Conservation (phyloP, 169 alveolate genomes). For the Plasmodium gonderi region DNA sequence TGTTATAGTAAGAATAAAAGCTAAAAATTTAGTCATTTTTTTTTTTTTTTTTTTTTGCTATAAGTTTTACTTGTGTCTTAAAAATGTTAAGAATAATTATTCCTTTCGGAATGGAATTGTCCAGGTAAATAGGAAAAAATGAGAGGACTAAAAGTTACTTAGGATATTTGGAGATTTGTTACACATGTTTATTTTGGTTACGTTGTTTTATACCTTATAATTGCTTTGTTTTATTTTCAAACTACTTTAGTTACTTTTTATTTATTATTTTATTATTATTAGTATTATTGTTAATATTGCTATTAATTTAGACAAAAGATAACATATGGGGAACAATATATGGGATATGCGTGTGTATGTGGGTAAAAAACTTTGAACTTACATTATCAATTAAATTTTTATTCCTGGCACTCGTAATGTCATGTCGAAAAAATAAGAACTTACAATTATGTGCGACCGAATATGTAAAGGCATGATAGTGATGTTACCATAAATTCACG, state of each 20-base stretch:
- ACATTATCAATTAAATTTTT: neutral
- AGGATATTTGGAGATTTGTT: neutral
- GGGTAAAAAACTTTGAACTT: neutral
- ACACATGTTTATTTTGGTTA: neutral
- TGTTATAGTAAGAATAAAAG: no score
- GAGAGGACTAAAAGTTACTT: neutral
- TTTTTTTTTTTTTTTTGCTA: neutral
- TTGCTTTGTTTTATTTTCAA: neutral
- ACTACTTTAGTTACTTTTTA: neutral
- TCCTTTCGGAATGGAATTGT: neutral
- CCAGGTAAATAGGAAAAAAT: neutral
- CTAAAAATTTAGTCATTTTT: no score
- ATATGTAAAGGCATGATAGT: neutral
- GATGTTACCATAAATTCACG: neutral
- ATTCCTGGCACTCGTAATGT: neutral
- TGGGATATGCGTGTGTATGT: no score
- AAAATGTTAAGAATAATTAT: neutral
- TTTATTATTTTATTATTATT: no score
- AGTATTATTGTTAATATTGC: no score
- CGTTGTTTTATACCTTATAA: neutral
- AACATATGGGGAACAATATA: no score
- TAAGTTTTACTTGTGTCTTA: neutral
- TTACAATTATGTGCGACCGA: neutral
- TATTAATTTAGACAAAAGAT: neutral
- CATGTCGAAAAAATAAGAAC: neutral